Evolutionary conservation across 2,329 filamentous ascomycete genomes (phyloP).

Genomic region (Ascochyta lentis): DNA sequence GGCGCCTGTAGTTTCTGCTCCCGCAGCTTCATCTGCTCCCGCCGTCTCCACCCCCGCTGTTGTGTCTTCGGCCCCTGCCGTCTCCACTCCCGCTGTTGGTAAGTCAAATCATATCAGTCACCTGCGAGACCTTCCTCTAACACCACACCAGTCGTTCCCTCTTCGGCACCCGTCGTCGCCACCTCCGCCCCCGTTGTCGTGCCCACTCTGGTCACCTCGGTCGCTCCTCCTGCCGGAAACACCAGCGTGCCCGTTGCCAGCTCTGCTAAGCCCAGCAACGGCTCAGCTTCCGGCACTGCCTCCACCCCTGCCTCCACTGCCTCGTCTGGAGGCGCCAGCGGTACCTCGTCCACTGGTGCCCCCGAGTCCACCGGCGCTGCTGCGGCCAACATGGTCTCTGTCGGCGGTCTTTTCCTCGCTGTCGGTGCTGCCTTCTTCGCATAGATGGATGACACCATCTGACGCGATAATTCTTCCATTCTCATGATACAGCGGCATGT

Average conservation of each 20-base stretch:
- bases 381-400: slow-evolving; percentile 35
- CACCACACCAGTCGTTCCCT: slow-evolving; percentile 9
- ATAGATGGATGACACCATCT: slow-evolving; percentile 19
- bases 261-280: slow-evolving; percentile 3
- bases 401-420: slow-evolving; percentile 39
- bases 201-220: slow-evolving; percentile 1
- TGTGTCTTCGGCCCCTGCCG: slow-evolving; percentile 4
- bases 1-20: no score
- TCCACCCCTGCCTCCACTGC: slow-evolving; percentile 12
- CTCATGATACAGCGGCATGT: slow-evolving; percentile 12
- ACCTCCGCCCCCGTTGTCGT: slow-evolving; percentile 3
- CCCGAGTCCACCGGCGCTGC: slow-evolving; percentile 35
- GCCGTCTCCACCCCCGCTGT: slow-evolving; percentile 11
- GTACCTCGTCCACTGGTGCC: slow-evolving; percentile 12
- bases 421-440: slow-evolving; percentile 39
- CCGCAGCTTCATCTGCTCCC: not conserved
- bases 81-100: not conserved
- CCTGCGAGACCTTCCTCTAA: not conserved
- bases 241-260: slow-evolving; percentile 6
- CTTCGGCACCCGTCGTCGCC: slow-evolving; percentile 14
- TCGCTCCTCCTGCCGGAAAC: slow-evolving; percentile 4
- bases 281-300: not conserved
- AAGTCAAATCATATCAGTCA: not conserved
- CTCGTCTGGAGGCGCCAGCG: slow-evolving; percentile 14
- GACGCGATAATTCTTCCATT: slow-evolving; percentile 7